phyloP scores from a whole-genome alignment of 2,329 filamentous ascomycete species.

The Colletotrichum lindemuthianum region DNA sequence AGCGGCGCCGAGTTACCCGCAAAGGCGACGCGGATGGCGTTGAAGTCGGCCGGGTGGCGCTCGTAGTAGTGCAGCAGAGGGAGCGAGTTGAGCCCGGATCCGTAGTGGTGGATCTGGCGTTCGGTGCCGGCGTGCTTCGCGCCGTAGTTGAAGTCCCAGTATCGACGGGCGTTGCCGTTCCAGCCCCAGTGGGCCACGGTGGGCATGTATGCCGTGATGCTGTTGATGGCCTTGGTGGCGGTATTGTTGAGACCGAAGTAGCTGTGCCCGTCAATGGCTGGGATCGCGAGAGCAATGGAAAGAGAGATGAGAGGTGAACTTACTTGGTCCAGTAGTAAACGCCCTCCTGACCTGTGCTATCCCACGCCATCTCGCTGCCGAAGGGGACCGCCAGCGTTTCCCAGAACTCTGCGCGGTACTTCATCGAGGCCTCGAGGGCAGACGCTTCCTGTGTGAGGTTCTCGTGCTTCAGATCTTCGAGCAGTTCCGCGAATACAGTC shows the following conservation, averaged over 20 bases:
- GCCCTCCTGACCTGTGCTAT: conserved; percentile 70
- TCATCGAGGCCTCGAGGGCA: conserved; percentile 57
- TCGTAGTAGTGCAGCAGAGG: conserved; percentile 64
- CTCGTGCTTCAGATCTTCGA: conserved; percentile 62
- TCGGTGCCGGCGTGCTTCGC: conserved; percentile 55
- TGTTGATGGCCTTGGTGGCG: conserved; percentile 60
- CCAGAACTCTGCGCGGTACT: conserved; percentile 59
- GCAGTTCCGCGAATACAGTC: conserved; percentile 64
- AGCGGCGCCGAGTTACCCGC: conserved; percentile 63
- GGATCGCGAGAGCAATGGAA: too few relatives aligned
- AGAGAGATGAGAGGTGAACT: conserved; percentile 21
- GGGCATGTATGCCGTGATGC: conserved; percentile 66
- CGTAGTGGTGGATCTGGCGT: conserved; percentile 69
- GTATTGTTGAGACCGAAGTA: conserved; percentile 61
- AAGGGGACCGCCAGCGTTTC: conserved; percentile 62
- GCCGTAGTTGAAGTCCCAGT: conserved; percentile 62
- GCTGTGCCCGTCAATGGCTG: conserved; percentile 31
- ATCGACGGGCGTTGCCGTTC: conserved; percentile 69
- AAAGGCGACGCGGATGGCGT: conserved; percentile 64
- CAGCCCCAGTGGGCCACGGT: conserved; percentile 70
- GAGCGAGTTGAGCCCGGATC: conserved; percentile 66
- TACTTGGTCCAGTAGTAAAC: conserved; percentile 68
- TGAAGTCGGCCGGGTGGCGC: conserved; percentile 54
- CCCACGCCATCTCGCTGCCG: conserved; percentile 71
- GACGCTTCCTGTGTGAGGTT: conserved; percentile 43